Evolutionary conservation across 768 basidiomycete species (phyloP), one percentile per base, ranked within the genome.

Genomic region (Amyloporia xantha): DNA sequence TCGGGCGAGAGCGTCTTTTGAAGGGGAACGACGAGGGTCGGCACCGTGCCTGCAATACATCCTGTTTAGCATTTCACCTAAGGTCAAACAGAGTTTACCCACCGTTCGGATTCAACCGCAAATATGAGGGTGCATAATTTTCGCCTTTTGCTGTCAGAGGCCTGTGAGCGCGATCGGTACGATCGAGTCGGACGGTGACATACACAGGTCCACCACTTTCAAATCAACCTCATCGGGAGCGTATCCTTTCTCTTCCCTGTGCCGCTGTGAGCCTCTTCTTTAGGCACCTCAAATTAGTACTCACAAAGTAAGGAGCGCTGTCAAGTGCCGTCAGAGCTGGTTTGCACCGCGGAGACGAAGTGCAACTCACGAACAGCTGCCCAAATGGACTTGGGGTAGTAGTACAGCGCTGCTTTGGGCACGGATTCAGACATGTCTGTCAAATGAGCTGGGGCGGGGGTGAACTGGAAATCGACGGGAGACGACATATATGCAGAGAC

Each of bases 351-450:
- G 19, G 15, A 21, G 12, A 40, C 39, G n/a, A 10, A 17, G 24
- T 6, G 42, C 10, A n/a, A 63, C 75, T 59, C 53, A 84, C 84
- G 76, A 41, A 75, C 79, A 42, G 78, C 72, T 28, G 78, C 81
- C 86, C 84, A 88, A 46, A 80, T 66, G 3, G 81, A 82, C 2
- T 58, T 47, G 4, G 76, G 72, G 48, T 66, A 76, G 65, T 82
- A 82, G 67, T 91, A 93, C 1, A 93, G 71, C 35, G 86, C 79
- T n/a, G 90, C 90, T 67, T 91, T 91, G 45, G 84, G 81, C 44
- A 84, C 3, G 44, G 45, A 41, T 2, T 52, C 38, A 26, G 57
- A 26, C 59, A 58, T 60, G 53, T 41, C 51, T 30, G 4, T 27
- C 36, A 33, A 25, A n/a, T 28, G 11, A 6, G 24, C 41, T 38